phyloP scores from a whole-genome alignment of 257 asterid genomes.

The Paulownia fortunei region DNA sequence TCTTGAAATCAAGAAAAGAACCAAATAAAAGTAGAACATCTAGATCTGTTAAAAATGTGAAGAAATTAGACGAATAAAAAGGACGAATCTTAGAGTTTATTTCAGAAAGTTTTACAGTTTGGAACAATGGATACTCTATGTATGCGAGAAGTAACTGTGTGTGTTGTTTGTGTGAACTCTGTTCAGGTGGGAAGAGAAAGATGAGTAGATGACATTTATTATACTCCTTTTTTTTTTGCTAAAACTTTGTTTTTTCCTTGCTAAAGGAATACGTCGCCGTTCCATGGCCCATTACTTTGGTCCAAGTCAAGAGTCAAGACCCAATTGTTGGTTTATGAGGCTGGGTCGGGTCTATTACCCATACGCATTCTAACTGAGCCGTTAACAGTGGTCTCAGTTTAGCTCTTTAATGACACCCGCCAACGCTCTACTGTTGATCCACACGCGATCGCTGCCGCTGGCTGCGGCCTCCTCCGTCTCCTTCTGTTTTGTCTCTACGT shows the following conservation, averaged over 20 bases:
- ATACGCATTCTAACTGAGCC: neutral
- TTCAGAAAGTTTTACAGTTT: neutral
- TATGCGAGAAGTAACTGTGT: neutral
- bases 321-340: neutral
- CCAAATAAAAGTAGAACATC: neutral
- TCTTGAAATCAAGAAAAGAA: constrained; percentile 11
- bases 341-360: neutral
- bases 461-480: neutral
- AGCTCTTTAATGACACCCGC: neutral
- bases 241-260: too few relatives aligned
- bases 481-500: neutral
- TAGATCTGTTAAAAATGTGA: constrained; percentile 27
- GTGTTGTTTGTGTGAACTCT: neutral
- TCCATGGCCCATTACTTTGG: neutral
- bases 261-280: neutral
- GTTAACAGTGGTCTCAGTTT: neutral
- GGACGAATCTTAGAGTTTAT: neutral
- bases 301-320: neutral
- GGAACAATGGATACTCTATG: neutral
- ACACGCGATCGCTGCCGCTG: neutral
- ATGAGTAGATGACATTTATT: neutral
- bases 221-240: neutral
- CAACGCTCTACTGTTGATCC: too few relatives aligned
- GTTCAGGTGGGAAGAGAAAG: constrained; percentile 1
- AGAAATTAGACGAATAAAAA: neutral